These are phyloP conservation scores for Aspergillus sp. DNA, from an alignment of 2,329 filamentous ascomycete species.

Conservation along the genomic window DNA sequence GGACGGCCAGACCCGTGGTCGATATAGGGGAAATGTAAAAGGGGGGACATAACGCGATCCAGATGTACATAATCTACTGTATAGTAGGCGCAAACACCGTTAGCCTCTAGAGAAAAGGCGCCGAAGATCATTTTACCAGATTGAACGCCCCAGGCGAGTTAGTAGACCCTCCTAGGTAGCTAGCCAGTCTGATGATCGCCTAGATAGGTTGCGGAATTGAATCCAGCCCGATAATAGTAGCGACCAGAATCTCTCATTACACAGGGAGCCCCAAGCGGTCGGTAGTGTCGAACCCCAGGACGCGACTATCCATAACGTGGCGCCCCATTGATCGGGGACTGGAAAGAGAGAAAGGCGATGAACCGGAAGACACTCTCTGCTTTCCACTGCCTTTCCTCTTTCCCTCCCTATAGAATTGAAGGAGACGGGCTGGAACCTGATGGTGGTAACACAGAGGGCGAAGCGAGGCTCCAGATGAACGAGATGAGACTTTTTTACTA, in stretches of 20 bases:
- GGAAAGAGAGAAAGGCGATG: background rate
- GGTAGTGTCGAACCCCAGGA: background rate
- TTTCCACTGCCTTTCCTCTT: too few relatives aligned
- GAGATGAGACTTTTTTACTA: background rate
- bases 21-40: too few relatives aligned
- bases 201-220: background rate
- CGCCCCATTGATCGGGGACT: constrained; percentile 2
- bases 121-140: too few relatives aligned
- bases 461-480: background rate
- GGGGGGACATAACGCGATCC: too few relatives aligned
- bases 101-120: too few relatives aligned
- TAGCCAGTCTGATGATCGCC: too few relatives aligned
- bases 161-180: background rate
- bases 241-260: background rate
- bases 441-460: background rate
- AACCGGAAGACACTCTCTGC: background rate
- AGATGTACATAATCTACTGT: too few relatives aligned
- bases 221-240: background rate
- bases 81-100: too few relatives aligned
- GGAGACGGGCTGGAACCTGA: background rate
- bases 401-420: background rate
- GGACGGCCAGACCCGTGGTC: too few relatives aligned
- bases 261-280: constrained; percentile 7
- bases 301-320: constrained; percentile 9
- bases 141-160: too few relatives aligned